Percentiles rank a stretch among this genome's conserved stretches.
Evolutionary conservation across 1,284 basidiomycete genomes (phyloP).

Genomic region (Vanrija pseudolonga): DNA sequence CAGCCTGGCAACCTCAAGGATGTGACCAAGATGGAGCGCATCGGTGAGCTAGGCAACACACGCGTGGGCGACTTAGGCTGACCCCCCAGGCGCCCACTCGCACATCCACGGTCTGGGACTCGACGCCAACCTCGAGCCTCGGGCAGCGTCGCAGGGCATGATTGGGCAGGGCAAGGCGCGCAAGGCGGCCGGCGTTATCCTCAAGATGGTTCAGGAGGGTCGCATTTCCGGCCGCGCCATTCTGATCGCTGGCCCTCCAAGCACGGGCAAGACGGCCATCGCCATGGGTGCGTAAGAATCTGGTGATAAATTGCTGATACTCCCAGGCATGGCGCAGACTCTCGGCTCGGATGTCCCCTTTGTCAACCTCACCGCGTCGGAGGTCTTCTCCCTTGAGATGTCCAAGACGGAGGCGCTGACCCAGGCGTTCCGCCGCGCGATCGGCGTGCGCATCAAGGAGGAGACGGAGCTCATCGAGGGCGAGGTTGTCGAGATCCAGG

Average conservation of each 20-base stretch:
- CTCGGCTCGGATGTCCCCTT: conserved; percentile 93
- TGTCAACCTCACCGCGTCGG: conserved; percentile 93
- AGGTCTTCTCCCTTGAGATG: conserved; percentile 97
- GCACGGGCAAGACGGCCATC: conserved; percentile 95
- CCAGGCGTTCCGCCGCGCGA: conserved; percentile 90
- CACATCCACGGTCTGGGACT: conserved; percentile 93
- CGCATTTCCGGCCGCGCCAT: conserved; percentile 92
- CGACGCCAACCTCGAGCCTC: conserved; percentile 83
- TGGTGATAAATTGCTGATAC: conserved; percentile 2
- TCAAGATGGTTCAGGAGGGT: conserved; percentile 96
- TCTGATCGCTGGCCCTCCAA: conserved; percentile 92
- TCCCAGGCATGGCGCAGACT: conserved; percentile 92
- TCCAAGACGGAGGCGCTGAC: conserved; percentile 97
- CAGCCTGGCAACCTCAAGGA: conserved; percentile 60
- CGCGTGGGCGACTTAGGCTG: conserved; percentile 2
- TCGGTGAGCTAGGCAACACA: conserved; percentile 57
- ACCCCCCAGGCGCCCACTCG: conserved; percentile 77
- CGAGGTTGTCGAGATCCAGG: conserved; percentile 97
- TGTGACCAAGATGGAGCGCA: conserved; percentile 93
- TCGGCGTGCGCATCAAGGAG: conserved; percentile 95
- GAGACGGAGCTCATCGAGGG: conserved; percentile 97
- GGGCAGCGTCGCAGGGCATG: conserved; percentile 81
- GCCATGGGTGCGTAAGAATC: conserved; percentile 66
- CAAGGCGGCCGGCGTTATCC: conserved; percentile 93
- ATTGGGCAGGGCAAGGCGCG: conserved; percentile 92